These are phyloP conservation scores for Sisymbrium altissimum DNA, from an alignment of 345 rosid genomes.

Conservation along the genomic window DNA sequence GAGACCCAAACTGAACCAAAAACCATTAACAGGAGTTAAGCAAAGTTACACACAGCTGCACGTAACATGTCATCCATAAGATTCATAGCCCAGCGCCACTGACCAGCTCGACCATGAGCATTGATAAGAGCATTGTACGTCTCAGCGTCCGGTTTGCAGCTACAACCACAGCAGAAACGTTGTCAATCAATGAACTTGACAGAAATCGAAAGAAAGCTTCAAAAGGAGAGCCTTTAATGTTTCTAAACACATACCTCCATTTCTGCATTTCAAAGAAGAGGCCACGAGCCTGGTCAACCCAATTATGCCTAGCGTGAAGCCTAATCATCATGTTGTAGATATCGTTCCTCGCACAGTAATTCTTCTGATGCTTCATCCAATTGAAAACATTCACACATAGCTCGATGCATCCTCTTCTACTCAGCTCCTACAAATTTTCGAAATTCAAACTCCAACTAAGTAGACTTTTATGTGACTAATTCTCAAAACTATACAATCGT, in stretches of 20 bases:
- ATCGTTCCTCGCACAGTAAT: constrained; percentile 75
- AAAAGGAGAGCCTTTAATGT: not conserved
- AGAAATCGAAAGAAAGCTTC: not conserved
- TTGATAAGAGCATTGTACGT: constrained; percentile 86
- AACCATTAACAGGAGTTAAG: constrained; percentile 38
- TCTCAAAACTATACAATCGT: no score
- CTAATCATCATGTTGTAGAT: constrained; percentile 89
- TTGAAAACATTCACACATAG: constrained; percentile 58
- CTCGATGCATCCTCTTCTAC: constrained; percentile 69
- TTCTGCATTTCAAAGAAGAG: constrained; percentile 95
- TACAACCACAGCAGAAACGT: constrained; percentile 21
- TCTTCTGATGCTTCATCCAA: constrained; percentile 85
- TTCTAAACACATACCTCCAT: constrained; percentile 54
- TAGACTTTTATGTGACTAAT: no score
- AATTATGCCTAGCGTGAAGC: constrained; percentile 74
- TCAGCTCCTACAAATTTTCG: constrained; percentile 50
- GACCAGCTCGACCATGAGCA: constrained; percentile 87
- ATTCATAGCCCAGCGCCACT: constrained; percentile 97
- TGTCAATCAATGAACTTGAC: not conserved
- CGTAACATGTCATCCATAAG: constrained; percentile 85
- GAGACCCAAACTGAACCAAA: constrained; percentile 37
- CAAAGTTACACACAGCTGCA: constrained; percentile 71
- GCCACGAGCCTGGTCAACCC: constrained; percentile 83
- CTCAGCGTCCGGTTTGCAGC: constrained; percentile 91
- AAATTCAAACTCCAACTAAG: not conserved